A percentile compares a stretch with the other conserved stretches of the same genome.
These are phyloP conservation scores for Globisporangium polare DNA, from an alignment of 352 stramenopile genomes.

Conservation along the genomic window DNA sequence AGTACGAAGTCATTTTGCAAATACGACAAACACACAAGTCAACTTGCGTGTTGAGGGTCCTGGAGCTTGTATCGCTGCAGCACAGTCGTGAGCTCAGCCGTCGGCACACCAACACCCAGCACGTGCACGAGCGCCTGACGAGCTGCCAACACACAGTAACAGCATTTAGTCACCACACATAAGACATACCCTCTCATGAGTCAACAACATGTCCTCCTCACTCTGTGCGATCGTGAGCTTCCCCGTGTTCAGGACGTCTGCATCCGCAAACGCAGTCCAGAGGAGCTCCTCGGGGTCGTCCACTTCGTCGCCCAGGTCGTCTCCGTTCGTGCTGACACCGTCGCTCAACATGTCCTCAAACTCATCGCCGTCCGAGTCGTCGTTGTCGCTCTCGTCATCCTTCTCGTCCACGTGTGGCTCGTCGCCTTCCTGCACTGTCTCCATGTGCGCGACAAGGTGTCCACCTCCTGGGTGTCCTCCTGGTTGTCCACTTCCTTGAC, in stretches of 20 bases:
- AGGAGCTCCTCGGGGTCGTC: constrained; percentile 65
- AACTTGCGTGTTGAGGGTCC: constrained; percentile 33
- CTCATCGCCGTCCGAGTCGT: constrained; percentile 28
- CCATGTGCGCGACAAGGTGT: constrained; percentile 33
- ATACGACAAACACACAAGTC: too few species aligned
- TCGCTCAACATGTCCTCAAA: constrained; percentile 42
- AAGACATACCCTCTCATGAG: too few species aligned
- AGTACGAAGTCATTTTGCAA: background rate
- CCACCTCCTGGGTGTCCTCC: constrained; percentile 7
- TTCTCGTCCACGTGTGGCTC: constrained; percentile 24
- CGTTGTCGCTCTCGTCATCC: constrained; percentile 24
- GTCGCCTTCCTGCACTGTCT: constrained; percentile 58
- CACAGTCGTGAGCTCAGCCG: constrained; percentile 28
- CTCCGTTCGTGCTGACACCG: constrained; percentile 31
- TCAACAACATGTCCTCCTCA: constrained; percentile 19
- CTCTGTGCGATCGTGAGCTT: constrained; percentile 47
- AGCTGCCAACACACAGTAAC: constrained; percentile 24
- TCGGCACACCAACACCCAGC: constrained; percentile 49
- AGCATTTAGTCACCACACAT: background rate
- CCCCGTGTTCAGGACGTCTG: constrained; percentile 32
- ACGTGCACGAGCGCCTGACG: constrained; percentile 61
- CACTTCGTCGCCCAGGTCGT: constrained; percentile 36
- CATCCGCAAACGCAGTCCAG: constrained; percentile 59
- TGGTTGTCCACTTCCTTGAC: constrained; percentile 14
- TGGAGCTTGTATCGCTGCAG: constrained; percentile 28